Evolutionary conservation across 2,329 filamentous ascomycete genomes (phyloP).

Genomic region (Pseudopyrenochaeta lycopersici): DNA sequence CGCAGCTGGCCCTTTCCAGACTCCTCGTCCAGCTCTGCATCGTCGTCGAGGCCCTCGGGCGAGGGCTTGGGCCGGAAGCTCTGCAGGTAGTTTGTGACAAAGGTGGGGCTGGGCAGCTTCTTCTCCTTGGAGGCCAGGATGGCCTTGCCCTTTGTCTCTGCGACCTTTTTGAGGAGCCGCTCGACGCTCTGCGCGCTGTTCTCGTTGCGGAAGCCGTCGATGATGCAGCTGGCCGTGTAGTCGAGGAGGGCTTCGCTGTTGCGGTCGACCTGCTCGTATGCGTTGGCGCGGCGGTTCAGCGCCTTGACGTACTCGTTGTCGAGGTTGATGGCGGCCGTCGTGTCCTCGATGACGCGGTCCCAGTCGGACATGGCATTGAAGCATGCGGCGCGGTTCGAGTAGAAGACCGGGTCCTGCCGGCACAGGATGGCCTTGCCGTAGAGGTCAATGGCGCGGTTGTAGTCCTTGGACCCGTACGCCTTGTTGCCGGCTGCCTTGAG

Average conservation of each 20-base stretch:
- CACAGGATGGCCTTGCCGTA: slow-evolving; percentile 97
- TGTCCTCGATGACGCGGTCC: slow-evolving; percentile 97
- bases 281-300: slow-evolving; percentile 93
- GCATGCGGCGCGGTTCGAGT: slow-evolving; percentile 97
- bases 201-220: slow-evolving; percentile 96
- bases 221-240: slow-evolving; percentile 98
- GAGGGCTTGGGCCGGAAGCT: slow-evolving; percentile 89
- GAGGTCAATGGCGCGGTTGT: slow-evolving; percentile 90
- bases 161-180: slow-evolving; percentile 93
- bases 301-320: slow-evolving; percentile 98
- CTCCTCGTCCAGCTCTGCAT: slow-evolving; percentile 77
- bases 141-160: slow-evolving; percentile 89
- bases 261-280: slow-evolving; percentile 90
- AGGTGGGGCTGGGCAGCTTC: slow-evolving; percentile 93
- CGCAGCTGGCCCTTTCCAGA: slow-evolving; percentile 87
- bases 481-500: slow-evolving; percentile 96
- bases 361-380: slow-evolving; percentile 93
- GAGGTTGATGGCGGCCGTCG: slow-evolving; percentile 90
- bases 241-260: slow-evolving; percentile 96
- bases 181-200: slow-evolving; percentile 89
- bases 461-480: slow-evolving; percentile 93
- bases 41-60: slow-evolving; percentile 83
- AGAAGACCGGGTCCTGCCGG: slow-evolving; percentile 97
- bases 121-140: slow-evolving; percentile 83
- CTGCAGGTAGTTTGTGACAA: slow-evolving; percentile 98